Conservation (phyloP, 106 monocot genomes). For the Vanilla planifolia region DNA sequence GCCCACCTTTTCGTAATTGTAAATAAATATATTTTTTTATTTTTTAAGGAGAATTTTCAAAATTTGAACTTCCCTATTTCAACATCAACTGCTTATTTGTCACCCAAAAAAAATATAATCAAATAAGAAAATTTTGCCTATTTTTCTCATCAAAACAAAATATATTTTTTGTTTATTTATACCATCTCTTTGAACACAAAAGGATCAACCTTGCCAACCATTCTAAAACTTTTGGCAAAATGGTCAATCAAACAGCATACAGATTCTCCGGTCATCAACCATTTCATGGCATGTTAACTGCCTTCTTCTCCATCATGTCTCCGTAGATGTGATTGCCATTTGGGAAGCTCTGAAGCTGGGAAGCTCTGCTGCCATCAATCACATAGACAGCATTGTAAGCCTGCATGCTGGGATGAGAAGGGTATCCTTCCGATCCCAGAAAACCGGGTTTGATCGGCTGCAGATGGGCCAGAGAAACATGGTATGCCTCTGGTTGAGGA, state of each 20-base stretch:
- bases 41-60: too few species aligned
- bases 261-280: background rate
- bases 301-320: conserved; percentile 80
- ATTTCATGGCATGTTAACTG: conserved; percentile 33
- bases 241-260: background rate
- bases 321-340: conserved; percentile 38
- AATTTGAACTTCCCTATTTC: too few species aligned
- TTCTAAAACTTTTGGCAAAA: background rate
- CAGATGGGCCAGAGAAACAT: background rate
- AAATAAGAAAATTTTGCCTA: too few species aligned
- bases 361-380: conserved; percentile 13
- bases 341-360: conserved; percentile 16
- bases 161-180: too few species aligned
- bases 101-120: too few species aligned
- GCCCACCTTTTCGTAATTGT: too few species aligned
- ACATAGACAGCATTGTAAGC: conserved; percentile 36
- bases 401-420: conserved; percentile 5
- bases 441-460: background rate
- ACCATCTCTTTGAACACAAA: background rate
- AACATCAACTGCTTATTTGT: too few species aligned
- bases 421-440: background rate
- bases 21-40: too few species aligned
- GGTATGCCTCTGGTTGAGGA: too few species aligned
- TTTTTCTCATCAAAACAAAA: too few species aligned
- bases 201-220: background rate